Base-by-base conservation (phyloP, 1,284 basidiomycete genomes). In the Cutaneotrichosporon sp. region DNA sequence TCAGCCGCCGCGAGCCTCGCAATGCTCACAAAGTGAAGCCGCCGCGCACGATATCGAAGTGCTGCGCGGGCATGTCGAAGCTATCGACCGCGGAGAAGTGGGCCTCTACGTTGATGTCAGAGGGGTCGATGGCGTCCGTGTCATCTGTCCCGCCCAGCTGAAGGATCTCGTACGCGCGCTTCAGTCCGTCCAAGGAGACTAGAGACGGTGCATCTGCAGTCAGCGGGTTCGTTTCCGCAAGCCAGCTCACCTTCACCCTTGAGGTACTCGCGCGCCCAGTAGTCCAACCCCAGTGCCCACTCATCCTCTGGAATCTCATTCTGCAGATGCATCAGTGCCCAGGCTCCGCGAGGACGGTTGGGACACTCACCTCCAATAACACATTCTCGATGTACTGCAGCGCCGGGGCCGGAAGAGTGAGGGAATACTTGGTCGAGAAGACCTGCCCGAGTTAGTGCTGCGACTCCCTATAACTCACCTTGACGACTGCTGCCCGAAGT, bases 31-130 rank as follows among this genome's bases (percentile, higher is more conserved):
- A 57, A 1, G 68, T 66, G 61, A 72, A 76, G 1, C 71, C 74
- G 20, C 70, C 64, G 63, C 91, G 83, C 69, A 94, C 89, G 22
- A 84, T 82, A 36, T 93, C 92, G 86, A 93, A 99, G 69, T 88
- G 85, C 86, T 93, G 91, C 10, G 87, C 82, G 0, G 95, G 95
- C 91, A 98, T 97, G 38, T 94, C 89, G 69, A 95, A 97, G 11
- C 95, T 89, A 74, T 97, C 87, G 36, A 98, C 83, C 60, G 98
- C 83, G 67, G 87, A 87, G 52, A 99, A 82, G 76, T 95, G 92
- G 25, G 86, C 86, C 51, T 94, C 89, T 7, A 92, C 88, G 67
- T 97, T 92, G 25, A 94, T 83, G 25, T 87, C 80, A 27, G 90
- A 88, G 7, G 79, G 77, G 50, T 77, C 76, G 10, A 74, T 84